A percentile compares a stretch with the other conserved stretches of the same genome.
phyloP scores from a whole-genome alignment of 2,329 filamentous ascomycete genomes.

The Claviceps spartinae region DNA sequence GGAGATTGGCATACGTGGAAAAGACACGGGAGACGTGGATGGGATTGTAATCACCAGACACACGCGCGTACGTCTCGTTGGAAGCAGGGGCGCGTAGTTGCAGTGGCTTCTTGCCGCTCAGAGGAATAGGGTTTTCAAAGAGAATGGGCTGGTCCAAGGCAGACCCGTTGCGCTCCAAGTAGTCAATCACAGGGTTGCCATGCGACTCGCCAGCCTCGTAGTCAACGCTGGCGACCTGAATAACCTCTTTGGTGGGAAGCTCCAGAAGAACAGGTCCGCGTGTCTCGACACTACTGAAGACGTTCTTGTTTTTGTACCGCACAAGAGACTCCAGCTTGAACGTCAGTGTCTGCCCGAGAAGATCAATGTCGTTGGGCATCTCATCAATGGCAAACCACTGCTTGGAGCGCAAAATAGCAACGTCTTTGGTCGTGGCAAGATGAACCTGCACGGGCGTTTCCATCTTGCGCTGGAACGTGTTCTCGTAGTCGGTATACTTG shows the following conservation, averaged over 20 bases:
- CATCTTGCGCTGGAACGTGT: slow-evolving; percentile 95
- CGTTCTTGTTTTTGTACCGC: slow-evolving; percentile 85
- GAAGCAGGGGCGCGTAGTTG: slow-evolving; percentile 83
- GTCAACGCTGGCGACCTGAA: slow-evolving; percentile 93
- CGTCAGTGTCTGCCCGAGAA: slow-evolving; percentile 83
- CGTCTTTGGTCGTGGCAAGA: slow-evolving; percentile 74
- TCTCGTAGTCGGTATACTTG: slow-evolving; percentile 83
- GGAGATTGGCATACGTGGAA: slow-evolving; percentile 86
- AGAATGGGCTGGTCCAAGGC: slow-evolving; percentile 92
- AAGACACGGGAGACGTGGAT: slow-evolving; percentile 98
- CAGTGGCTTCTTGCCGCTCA: slow-evolving; percentile 83
- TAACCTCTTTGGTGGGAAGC: slow-evolving; percentile 90
- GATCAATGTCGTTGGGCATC: slow-evolving; percentile 56
- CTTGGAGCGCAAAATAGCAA: slow-evolving; percentile 89
- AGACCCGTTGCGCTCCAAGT: slow-evolving; percentile 79
- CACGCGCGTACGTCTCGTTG: slow-evolving; percentile 94
- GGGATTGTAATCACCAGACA: slow-evolving; percentile 96
- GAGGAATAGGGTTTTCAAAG: slow-evolving; percentile 93
- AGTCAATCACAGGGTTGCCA: slow-evolving; percentile 94
- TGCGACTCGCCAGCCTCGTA: slow-evolving; percentile 86
- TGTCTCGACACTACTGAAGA: slow-evolving; percentile 87
- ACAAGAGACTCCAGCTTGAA: slow-evolving; percentile 91
- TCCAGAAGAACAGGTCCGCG: slow-evolving; percentile 86
- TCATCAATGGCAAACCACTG: slow-evolving; percentile 89
- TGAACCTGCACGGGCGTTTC: slow-evolving; percentile 93